A percentile compares a stretch with the other conserved stretches of the same genome.
Conservation (phyloP, 352 stramenopile genomes). For the Phytophthora brassicae region DNA sequence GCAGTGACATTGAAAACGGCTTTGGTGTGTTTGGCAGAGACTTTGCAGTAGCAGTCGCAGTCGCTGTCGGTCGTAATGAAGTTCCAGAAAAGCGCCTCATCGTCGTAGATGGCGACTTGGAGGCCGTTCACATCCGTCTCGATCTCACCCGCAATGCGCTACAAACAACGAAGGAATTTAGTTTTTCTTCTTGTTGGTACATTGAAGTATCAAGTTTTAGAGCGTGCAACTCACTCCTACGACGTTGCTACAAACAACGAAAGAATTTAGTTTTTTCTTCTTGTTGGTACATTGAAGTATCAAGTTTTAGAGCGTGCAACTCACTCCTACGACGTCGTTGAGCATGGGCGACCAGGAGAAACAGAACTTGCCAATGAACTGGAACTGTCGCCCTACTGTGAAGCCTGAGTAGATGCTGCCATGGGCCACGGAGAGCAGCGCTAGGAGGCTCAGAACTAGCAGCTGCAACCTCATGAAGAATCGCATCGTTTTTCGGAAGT, state of each 20-base stretch:
- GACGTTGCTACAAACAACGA: slow-evolving; percentile 38
- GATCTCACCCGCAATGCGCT: slow-evolving; percentile 64
- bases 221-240: too few relatives aligned
- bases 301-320: too few relatives aligned
- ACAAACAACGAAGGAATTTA: not conserved
- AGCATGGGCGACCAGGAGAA: slow-evolving; percentile 68
- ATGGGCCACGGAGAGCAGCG: not conserved
- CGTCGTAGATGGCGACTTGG: slow-evolving; percentile 80
- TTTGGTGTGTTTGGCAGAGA: slow-evolving; percentile 69
- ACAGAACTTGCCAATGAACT: slow-evolving; percentile 85
- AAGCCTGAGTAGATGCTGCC: slow-evolving; percentile 63
- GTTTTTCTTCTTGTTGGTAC: not conserved
- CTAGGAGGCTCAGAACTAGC: slow-evolving; percentile 8
- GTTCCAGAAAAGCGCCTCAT: slow-evolving; percentile 78
- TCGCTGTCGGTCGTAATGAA: slow-evolving; percentile 62
- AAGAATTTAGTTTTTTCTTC: not conserved
- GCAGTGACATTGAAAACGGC: slow-evolving; percentile 64
- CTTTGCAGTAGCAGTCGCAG: slow-evolving; percentile 77
- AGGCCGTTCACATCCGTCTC: slow-evolving; percentile 63
- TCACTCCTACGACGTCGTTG: slow-evolving; percentile 60
- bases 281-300: not conserved
- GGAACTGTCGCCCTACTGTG: slow-evolving; percentile 66
- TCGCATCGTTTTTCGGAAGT: slow-evolving; percentile 1
- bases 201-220: too few relatives aligned
- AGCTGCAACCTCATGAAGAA: slow-evolving; percentile 14